A percentile compares a stretch with the other conserved stretches of the same genome.
These are phyloP conservation scores for Pisolithus sp. DNA, from an alignment of 768 basidiomycete genomes.

Conservation along the genomic window DNA sequence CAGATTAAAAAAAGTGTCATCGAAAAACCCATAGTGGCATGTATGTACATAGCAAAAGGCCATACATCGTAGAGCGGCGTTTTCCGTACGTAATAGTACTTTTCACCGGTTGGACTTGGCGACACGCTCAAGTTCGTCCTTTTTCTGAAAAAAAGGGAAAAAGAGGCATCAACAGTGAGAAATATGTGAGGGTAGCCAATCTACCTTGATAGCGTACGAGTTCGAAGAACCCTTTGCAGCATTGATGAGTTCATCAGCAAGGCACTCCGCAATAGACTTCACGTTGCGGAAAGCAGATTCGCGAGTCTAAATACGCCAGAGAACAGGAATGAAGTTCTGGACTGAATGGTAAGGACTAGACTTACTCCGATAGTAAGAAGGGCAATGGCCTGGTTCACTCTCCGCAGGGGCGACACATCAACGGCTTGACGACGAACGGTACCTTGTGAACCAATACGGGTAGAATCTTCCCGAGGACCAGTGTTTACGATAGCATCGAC, in stretches of 20 bases:
- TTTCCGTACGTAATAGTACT: background rate
- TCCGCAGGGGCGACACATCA: slow-evolving; percentile 95
- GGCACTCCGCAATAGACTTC: slow-evolving; percentile 97
- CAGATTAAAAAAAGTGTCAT: too few relatives aligned
- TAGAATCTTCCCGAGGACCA: slow-evolving; percentile 98
- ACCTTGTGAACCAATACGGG: slow-evolving; percentile 99
- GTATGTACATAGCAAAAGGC: too few relatives aligned
- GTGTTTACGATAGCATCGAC: slow-evolving; percentile 99
- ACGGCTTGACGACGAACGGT: slow-evolving; percentile 99
- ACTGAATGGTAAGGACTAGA: slow-evolving; percentile 4
- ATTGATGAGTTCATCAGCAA: slow-evolving; percentile 99
- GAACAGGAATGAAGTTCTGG: background rate
- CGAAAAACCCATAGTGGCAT: too few relatives aligned
- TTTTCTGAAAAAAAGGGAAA: slow-evolving; percentile 56
- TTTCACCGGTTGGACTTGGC: slow-evolving; percentile 99
- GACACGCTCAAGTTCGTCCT: slow-evolving; percentile 99
- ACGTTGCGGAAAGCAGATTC: slow-evolving; percentile 99
- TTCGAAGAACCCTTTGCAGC: slow-evolving; percentile 99
- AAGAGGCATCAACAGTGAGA: background rate
- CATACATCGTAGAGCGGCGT: too few relatives aligned
- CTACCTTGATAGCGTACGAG: slow-evolving; percentile 98
- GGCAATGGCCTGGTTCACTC: slow-evolving; percentile 96
- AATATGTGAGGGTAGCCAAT: slow-evolving; percentile 9
- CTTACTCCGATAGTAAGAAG: slow-evolving; percentile 94
- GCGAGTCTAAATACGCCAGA: slow-evolving; percentile 60